Conservation (phyloP, 768 basidiomycete species). For the Pulveroboletus sp. region DNA sequence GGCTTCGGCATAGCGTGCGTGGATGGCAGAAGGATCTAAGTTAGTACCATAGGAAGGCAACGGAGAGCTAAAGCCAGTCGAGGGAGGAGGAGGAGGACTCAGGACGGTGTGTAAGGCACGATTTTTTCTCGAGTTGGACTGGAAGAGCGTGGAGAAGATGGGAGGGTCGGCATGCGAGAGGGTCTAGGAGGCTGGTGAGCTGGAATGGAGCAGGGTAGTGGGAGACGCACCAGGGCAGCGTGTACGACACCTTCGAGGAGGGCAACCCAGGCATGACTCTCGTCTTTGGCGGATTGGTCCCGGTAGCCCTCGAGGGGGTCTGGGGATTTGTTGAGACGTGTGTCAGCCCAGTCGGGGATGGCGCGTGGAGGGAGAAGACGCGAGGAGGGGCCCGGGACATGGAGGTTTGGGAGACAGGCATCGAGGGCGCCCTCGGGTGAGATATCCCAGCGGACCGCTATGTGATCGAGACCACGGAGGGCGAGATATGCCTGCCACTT, state of each 20-base stretch:
- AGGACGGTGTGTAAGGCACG: constrained; percentile 47
- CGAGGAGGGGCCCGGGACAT: constrained; percentile 43
- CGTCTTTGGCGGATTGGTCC: constrained; percentile 54
- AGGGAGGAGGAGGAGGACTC: constrained; percentile 62
- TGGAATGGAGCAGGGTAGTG: background rate
- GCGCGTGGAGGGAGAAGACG: constrained; percentile 58
- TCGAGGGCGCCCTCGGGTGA: constrained; percentile 65
- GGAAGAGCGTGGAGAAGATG: constrained; percentile 40
- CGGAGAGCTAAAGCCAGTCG: constrained; percentile 62
- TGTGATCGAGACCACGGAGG: constrained; percentile 45
- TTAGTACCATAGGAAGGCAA: constrained; percentile 59
- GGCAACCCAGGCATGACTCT: constrained; percentile 79
- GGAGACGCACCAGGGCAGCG: constrained; percentile 58
- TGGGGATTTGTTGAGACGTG: constrained; percentile 37
- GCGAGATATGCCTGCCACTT: constrained; percentile 85
- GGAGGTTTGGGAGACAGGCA: constrained; percentile 65
- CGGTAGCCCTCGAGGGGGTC: constrained; percentile 62
- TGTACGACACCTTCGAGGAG: constrained; percentile 75
- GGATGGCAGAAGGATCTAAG: constrained; percentile 45
- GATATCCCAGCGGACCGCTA: constrained; percentile 65
- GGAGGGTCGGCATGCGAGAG: constrained; percentile 45
- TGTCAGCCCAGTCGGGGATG: constrained; percentile 75
- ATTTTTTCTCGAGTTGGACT: constrained; percentile 28
- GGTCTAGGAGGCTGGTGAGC: constrained; percentile 32
- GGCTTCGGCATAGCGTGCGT: constrained; percentile 64